Evolutionary conservation across 768 basidiomycete genomes (phyloP).

Genomic region (Amanita polypyramis): DNA sequence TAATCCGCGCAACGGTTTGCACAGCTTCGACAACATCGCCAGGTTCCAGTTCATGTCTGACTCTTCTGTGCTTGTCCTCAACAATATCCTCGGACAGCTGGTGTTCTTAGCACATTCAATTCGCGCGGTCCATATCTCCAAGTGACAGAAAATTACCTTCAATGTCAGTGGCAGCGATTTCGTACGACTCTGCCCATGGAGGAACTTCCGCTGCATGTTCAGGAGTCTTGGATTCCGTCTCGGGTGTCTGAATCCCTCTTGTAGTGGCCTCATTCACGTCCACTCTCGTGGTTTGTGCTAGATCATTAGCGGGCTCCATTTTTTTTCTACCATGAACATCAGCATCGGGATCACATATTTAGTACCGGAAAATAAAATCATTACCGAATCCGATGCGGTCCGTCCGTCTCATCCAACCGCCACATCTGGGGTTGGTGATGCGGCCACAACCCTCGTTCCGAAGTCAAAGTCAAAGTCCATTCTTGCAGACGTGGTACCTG

Average conservation of each 20-base stretch:
- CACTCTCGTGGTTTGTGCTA: constrained; percentile 32
- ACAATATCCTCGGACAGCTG: constrained; percentile 66
- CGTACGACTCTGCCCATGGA: constrained; percentile 67
- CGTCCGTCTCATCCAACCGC: constrained; percentile 88
- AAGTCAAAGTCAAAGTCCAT: constrained; percentile 50
- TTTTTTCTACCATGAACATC: constrained; percentile 45
- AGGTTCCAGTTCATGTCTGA: constrained; percentile 79
- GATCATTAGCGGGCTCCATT: constrained; percentile 52
- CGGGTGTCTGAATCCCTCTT: constrained; percentile 38
- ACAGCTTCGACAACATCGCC: constrained; percentile 86
- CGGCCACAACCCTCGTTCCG: constrained; percentile 81
- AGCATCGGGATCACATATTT: not conserved
- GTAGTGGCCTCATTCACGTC: constrained; percentile 18
- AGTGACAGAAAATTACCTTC: constrained; percentile 34
- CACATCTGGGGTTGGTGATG: constrained; percentile 42
- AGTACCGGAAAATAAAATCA: not conserved
- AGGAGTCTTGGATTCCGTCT: constrained; percentile 32
- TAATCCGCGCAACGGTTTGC: constrained; percentile 77
- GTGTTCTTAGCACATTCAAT: constrained; percentile 27
- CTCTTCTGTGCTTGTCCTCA: constrained; percentile 82
- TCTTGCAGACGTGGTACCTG: constrained; percentile 52
- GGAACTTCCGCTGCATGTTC: constrained; percentile 49
- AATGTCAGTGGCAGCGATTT: constrained; percentile 50
- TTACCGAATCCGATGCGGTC: constrained; percentile 77
- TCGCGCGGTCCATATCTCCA: not conserved